Evolutionary conservation across 163 green algal genomes (phyloP), one percentile per base, ranked within the genome.

Genomic region (Scenedesmus sp.): DNA sequence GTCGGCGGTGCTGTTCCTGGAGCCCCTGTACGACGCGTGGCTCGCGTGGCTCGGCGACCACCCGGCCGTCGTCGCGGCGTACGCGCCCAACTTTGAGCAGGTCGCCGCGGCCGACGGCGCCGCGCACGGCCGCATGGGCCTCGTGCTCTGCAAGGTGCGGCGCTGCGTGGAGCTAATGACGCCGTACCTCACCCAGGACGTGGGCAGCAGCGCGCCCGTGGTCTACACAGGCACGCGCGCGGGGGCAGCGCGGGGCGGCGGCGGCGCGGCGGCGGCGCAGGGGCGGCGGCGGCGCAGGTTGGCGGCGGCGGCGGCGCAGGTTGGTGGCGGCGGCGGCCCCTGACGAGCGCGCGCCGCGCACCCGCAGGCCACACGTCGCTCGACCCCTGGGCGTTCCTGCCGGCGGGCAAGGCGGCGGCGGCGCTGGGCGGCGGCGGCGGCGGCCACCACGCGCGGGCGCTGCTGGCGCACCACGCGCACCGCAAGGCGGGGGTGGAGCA

Each of bases 11-110:
- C 24, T 79, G 17, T 71, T 70, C 31, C 29, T 79, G 39, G 71
- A 79, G 26, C 71, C 71, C 4, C 45, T 79, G 58, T 79, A 79
- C 57, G 71, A 70, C 7, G 15, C 44, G 18, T 79, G 71, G 71
- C 24, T 71, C 18, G 24, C 51, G 26, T 60, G 47, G 71, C 44
- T 79, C 28, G 15, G 24, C 5, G n/a, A 18, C 3, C 33, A 26
- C 10, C 28, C 10, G 14, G 31, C 28, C 22, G 24, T 44, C 3
- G 39, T 64, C 13, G 60, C 56, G 60, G 72, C 58, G 11, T 80
- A 47, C 31, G 60, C 33, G 3, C 72, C 72, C 47, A 80, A 80
- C 48, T 73, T 65, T 65, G 72, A 80, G 63, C 51, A 80, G 24
- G 24, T 33, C 6, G 50, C 63, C 57, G 60, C 31, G 5, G 64